Base-by-base conservation (phyloP, 73 alveolate species). In the Paraurostyla sp. region DNA sequence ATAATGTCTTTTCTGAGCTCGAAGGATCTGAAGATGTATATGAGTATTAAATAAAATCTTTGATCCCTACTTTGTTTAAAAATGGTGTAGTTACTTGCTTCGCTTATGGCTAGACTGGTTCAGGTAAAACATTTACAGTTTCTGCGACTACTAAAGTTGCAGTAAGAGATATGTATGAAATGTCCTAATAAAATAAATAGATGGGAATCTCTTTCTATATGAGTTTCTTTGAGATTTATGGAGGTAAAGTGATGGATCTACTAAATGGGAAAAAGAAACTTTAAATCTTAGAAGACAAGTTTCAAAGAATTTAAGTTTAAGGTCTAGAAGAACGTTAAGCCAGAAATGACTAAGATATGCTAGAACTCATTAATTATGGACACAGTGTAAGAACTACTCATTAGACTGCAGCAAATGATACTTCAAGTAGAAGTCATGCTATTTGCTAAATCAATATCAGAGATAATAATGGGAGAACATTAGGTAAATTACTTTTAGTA, bases 21-120 rank as follows among this genome's bases (percentile, higher is more conserved):
- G 99, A 95, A 78, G 93, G 91, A 52, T 94, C 97, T 29, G 75
- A 91, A 35, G 95, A 93, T 30, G 98, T 98, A 63, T 97, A 97
- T 91, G 89, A 92, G 29, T 90, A 91, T 42, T 80, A 96, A 42
- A 50, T 97, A 11, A 80, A 80, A 42, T 98, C 99, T 13, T 68
- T 98, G 87, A 83, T 98, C 60, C 86, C 90, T 76, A 76, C 65
- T 49, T 92, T 97, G 41, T 78, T 92, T 51, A 88, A 90, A 68
- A 90, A 92, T 59, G 99, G 99, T 4, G 97, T 97, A 40, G 99
- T 98, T 58, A 98, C 99, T 2, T 93, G 98, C 49, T 98, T 98
- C 78, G 99, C 99, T 0, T 98, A 98, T 88, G 99, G 99, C 0
- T 97, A 98, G 84, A 98, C 99, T 7, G 99, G 99, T 18, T 94